Percentiles rank a stretch among this genome's conserved stretches.
Conservation (phyloP, 768 basidiomycete species). For the Psilocybe azurescens region DNA sequence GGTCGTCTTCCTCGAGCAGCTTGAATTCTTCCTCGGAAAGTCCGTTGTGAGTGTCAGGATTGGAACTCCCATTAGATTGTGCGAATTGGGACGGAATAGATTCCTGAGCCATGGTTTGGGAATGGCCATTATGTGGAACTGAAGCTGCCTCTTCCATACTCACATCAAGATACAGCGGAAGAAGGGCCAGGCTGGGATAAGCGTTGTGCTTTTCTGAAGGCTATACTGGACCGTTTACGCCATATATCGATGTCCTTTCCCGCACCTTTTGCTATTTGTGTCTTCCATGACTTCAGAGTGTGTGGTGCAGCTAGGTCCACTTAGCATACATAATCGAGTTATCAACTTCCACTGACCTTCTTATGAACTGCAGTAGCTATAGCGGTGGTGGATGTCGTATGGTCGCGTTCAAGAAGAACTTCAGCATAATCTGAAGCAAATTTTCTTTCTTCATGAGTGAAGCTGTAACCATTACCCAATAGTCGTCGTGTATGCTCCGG, state of each 20-base stretch:
- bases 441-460: constrained; percentile 55
- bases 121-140: background rate
- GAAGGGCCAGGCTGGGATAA: constrained; percentile 19
- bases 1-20: constrained; percentile 40
- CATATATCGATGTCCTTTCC: constrained; percentile 48
- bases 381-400: constrained; percentile 40
- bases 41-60: background rate
- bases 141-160: background rate
- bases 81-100: background rate
- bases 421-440: constrained; percentile 51
- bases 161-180: background rate
- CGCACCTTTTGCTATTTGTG: constrained; percentile 37
- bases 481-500: constrained; percentile 26
- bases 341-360: constrained; percentile 45
- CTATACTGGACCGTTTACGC: constrained; percentile 55
- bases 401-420: constrained; percentile 53
- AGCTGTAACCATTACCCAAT: constrained; percentile 42
- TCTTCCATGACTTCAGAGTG: constrained; percentile 52
- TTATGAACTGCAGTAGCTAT: constrained; percentile 44
- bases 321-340: constrained; percentile 6
- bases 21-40: constrained; percentile 3
- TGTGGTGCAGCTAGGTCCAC: constrained; percentile 62
- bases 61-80: background rate
- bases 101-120: background rate
- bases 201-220: constrained; percentile 46